These are phyloP conservation scores for Myrmaecium sp. DNA, from an alignment of 2,329 filamentous ascomycete genomes.

Conservation along the genomic window DNA sequence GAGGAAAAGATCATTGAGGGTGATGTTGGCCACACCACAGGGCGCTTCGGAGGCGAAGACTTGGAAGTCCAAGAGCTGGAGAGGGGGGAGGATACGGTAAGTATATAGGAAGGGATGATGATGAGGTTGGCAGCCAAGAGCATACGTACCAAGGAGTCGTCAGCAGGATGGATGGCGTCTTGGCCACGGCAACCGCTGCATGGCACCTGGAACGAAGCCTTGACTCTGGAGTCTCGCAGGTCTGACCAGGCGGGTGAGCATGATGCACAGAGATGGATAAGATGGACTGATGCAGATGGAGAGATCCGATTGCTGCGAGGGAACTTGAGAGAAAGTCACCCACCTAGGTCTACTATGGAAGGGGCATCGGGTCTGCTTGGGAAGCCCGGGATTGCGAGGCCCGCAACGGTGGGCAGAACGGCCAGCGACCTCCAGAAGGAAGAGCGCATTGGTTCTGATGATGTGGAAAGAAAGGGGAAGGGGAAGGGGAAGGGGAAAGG, in stretches of 20 bases:
- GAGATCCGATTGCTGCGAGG: too few relatives aligned
- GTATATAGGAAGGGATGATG: too few relatives aligned
- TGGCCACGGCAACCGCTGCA: conserved; percentile 25
- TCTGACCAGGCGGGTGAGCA: conserved; percentile 14
- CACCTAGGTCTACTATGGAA: too few relatives aligned
- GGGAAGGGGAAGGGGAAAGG: conserved; percentile 6
- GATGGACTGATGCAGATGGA: conserved; percentile 9
- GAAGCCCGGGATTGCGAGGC: too few relatives aligned
- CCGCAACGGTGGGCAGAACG: too few relatives aligned
- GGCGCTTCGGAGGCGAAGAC: conserved; percentile 19
- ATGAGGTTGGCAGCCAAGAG: conserved; percentile 18
- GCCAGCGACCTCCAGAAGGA: conserved; percentile 16
- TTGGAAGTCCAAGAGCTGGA: conserved; percentile 25
- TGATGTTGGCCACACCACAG: conserved; percentile 25
- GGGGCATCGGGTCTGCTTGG: too few relatives aligned
- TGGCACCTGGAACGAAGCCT: conserved; percentile 26
- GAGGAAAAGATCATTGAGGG: conserved; percentile 23
- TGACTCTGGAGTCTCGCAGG: conserved; percentile 14
- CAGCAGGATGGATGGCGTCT: conserved; percentile 19
- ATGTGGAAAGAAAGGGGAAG: conserved; percentile 4
- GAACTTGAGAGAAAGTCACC: too few relatives aligned
- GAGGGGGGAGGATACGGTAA: conserved; percentile 8
- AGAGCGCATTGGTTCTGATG: conserved; percentile 12
- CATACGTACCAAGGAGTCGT: conserved; percentile 24
- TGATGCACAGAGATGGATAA: conserved; percentile 16